Percentiles rank a stretch among this genome's conserved stretches.
phyloP scores from a whole-genome alignment of 371 early-diverging fungal species.

The Circinella umbellata region DNA sequence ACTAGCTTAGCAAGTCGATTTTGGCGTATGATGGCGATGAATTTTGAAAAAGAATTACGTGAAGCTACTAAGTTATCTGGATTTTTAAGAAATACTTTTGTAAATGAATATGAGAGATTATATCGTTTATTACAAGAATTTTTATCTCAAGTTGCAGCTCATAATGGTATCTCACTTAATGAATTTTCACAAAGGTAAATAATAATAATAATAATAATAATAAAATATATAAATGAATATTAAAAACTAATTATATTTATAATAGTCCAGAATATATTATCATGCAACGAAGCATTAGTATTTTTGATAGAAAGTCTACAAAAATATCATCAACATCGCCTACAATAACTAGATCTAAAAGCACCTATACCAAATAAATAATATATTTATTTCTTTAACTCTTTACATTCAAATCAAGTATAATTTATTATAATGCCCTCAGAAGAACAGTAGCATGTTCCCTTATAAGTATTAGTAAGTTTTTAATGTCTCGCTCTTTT shows the following conservation, averaged over 20 bases:
- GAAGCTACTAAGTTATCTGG: constrained; percentile 60
- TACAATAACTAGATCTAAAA: neutral
- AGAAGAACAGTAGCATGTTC: too few species aligned
- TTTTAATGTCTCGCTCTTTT: too few species aligned
- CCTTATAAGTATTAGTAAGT: too few species aligned
- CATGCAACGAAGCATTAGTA: constrained; percentile 67
- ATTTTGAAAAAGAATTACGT: constrained; percentile 54
- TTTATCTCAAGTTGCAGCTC: constrained; percentile 71
- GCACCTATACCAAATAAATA: neutral
- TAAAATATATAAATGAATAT: neutral
- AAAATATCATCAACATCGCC: neutral
- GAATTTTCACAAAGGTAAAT: constrained; percentile 63
- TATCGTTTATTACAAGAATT: constrained; percentile 78
- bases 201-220: neutral
- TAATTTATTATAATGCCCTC: too few species aligned
- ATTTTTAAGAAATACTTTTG: constrained; percentile 72
- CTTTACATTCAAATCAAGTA: too few species aligned
- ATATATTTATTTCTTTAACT: too few species aligned
- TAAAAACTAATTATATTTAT: neutral
- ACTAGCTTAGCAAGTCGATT: constrained; percentile 51
- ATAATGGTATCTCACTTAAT: constrained; percentile 51
- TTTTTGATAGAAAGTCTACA: constrained; percentile 53
- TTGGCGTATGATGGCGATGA: constrained; percentile 50
- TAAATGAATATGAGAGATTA: constrained; percentile 78
- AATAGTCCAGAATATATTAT: constrained; percentile 67